phyloP scores from a whole-genome alignment of 306 rosid genomes.

The Vigna angularis region DNA sequence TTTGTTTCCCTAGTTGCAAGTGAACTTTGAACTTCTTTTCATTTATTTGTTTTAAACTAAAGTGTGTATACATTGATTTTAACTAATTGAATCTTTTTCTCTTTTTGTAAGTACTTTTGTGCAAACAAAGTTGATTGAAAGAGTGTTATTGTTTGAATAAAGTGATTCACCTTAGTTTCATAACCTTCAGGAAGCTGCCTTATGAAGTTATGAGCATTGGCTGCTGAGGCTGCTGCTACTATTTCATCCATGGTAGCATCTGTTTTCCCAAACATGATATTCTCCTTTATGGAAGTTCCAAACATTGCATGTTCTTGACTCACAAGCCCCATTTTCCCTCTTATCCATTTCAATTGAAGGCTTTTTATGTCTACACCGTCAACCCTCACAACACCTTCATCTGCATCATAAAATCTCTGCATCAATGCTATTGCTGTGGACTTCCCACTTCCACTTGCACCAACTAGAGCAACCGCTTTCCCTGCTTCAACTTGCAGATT shows the following conservation, averaged over 20 bases:
- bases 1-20: too few species aligned
- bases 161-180: constrained; percentile 77
- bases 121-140: too few species aligned
- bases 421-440: constrained; percentile 86
- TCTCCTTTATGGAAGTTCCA: constrained; percentile 87
- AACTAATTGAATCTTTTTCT: too few species aligned
- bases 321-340: constrained; percentile 91
- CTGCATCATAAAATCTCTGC: constrained; percentile 83
- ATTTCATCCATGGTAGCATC: constrained; percentile 90
- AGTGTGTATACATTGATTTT: too few species aligned
- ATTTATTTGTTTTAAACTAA: too few species aligned
- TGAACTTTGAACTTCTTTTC: too few species aligned
- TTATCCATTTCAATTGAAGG: constrained; percentile 76
- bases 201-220: constrained; percentile 93
- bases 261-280: constrained; percentile 86
- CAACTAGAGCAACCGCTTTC: constrained; percentile 86
- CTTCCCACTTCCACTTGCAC: constrained; percentile 96
- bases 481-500: constrained; percentile 83
- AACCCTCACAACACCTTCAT: constrained; percentile 69
- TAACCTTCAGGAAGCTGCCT: constrained; percentile 94
- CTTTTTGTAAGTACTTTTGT: too few species aligned
- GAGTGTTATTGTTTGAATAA: not conserved
- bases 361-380: constrained; percentile 82
- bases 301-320: constrained; percentile 97
- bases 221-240: constrained; percentile 78